Conservation (phyloP, 371 early-diverging fungal genomes). For the Apophysomyces elegans region DNA sequence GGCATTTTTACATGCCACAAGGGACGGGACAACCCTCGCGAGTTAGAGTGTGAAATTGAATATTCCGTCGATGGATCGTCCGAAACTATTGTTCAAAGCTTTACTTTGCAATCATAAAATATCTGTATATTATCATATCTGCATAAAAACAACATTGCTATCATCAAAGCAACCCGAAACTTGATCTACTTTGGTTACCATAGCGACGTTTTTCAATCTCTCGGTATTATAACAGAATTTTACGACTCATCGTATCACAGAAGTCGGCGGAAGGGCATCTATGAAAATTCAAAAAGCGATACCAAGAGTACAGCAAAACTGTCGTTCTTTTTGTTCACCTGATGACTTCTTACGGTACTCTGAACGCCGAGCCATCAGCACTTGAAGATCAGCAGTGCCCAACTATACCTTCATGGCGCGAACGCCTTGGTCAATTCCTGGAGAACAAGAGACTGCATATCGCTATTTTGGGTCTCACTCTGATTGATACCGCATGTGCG, state of each 20-base stretch:
- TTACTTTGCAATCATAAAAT: slow-evolving; percentile 27
- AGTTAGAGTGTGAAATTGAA: slow-evolving; percentile 63
- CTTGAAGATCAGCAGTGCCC: slow-evolving; percentile 7
- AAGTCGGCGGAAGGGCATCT: too few species aligned
- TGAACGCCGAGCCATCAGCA: slow-evolving; percentile 14
- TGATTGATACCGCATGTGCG: slow-evolving; percentile 44
- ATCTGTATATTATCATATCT: background rate
- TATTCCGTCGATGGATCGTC: slow-evolving; percentile 42
- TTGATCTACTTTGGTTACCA: too few species aligned
- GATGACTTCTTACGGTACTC: slow-evolving; percentile 28
- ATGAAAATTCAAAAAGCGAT: too few species aligned
- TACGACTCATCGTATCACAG: too few species aligned
- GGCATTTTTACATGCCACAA: slow-evolving; percentile 66
- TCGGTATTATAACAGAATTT: too few species aligned
- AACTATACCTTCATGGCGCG: slow-evolving; percentile 29
- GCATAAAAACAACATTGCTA: background rate
- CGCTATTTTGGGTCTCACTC: slow-evolving; percentile 32
- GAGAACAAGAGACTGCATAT: slow-evolving; percentile 40
- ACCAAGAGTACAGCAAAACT: too few species aligned
- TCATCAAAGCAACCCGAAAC: too few species aligned
- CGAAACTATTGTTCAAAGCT: slow-evolving; percentile 33
- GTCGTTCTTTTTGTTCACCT: background rate
- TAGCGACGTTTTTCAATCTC: too few species aligned
- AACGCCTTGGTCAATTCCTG: slow-evolving; percentile 38
- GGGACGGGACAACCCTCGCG: slow-evolving; percentile 58